Evolutionary conservation across 768 basidiomycete species (phyloP), one percentile per base, ranked within the genome.

Genomic region (Tremella fuciformis): DNA sequence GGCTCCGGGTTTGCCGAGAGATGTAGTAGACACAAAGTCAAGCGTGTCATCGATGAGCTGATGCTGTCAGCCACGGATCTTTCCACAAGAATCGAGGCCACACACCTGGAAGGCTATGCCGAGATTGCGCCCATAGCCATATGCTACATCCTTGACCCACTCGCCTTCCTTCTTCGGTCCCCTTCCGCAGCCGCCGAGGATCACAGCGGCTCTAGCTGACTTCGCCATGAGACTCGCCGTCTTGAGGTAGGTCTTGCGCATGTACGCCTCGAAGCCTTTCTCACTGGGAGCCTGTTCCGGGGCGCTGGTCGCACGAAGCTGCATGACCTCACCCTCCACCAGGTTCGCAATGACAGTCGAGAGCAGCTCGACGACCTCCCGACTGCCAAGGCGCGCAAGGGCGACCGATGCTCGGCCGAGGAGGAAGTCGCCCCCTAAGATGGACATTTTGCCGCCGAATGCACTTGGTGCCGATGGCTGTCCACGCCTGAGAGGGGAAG

Each of bases 281-380:
- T 58, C 55, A 2, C 75, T 79, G 2, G 77, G 76, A 42, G 26
- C 50, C 11, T 15, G 60, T 47, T 63, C 64, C 1, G 64, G 66
- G 19, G 61, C 48, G 18, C 65, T 61, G 15, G 70, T 65, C 26
- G 76, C 72, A 59, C 59, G 71, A 82, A 85, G 84, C 78, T 89
- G 87, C 79, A 96, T 78, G 42, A 98, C 87, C 79, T 97, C 91
- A 34, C 94, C 96, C 75, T 98, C 94, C n/a, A 93, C 93, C 39
- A 94, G 81, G 73, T 97, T 98, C 1, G 90, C 85, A 55, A 99
- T 88, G 58, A 97, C 90, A 69, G 86, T 87, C 2, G 91, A 85
- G 47, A 97, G 84, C 58, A 98, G 82, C 76, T 99, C 96, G 51
- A 97, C 90, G 53, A 94, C 93, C 73, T 98, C 90, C 67, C 78